A percentile compares a stretch with the other conserved stretches of the same genome.
Conservation (phyloP, 1,139 yeast genomes). For the Zygosaccharomyces sapae region DNA sequence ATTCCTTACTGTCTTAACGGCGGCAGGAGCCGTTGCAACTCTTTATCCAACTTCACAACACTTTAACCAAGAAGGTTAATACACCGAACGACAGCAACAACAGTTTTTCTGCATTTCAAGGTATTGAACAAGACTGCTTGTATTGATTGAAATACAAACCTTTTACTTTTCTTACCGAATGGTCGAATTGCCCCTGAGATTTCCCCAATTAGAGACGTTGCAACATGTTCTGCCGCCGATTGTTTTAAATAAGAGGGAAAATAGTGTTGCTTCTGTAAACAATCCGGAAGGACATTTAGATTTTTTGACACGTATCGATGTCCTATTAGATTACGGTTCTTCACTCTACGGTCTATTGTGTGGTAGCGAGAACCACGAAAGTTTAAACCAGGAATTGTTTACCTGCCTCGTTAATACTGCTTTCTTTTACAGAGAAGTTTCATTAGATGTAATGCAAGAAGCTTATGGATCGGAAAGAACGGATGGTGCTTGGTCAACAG, state of each 20-base stretch:
- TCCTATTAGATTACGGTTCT: constrained; percentile 9
- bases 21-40: no score
- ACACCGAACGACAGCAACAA: no score
- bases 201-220: constrained; percentile 1
- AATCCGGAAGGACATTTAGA: constrained; percentile 5
- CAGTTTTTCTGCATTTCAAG: no score
- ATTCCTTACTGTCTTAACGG: no score
- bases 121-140: no score
- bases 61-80: no score
- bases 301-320: constrained; percentile 10
- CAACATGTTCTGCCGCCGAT: constrained; percentile 6
- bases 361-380: neutral
- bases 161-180: neutral
- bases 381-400: constrained; percentile 5
- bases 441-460: constrained; percentile 23
- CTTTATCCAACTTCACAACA: no score
- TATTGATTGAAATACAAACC: no score
- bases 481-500: constrained; percentile 24
- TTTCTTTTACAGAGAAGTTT: constrained; percentile 19
- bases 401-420: constrained; percentile 20
- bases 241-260: constrained; percentile 9
- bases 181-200: constrained; percentile 4
- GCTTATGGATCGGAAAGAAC: constrained; percentile 23
- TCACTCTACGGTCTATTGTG: constrained; percentile 2
- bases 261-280: constrained; percentile 7